Evolutionary conservation across 176 grass and related monocot genomes (phyloP).

Genomic region (Paspalum vaginatum): DNA sequence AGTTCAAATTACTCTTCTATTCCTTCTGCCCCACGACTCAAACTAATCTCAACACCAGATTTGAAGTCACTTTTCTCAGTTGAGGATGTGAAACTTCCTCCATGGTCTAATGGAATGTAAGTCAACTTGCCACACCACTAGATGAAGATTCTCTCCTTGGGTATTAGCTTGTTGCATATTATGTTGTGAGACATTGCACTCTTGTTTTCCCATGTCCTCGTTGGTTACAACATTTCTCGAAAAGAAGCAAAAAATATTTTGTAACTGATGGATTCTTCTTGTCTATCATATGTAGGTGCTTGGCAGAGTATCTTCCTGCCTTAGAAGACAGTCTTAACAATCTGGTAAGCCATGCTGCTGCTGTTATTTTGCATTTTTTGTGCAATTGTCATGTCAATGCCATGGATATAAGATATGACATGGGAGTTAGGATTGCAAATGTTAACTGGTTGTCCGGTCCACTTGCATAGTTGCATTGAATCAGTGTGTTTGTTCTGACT

Average conservation of each 20-base stretch:
- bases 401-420: slow-evolving; percentile 12
- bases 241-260: slow-evolving; percentile 1
- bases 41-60: slow-evolving; percentile 80
- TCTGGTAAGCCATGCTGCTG: slow-evolving; percentile 47
- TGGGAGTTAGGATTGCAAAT: slow-evolving; percentile 16
- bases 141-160: slow-evolving; percentile 11
- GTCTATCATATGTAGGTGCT: slow-evolving; percentile 71
- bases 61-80: slow-evolving; percentile 79
- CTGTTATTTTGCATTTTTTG: not conserved
- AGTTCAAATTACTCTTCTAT: slow-evolving; percentile 55
- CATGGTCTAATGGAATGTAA: slow-evolving; percentile 93
- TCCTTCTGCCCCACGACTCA: slow-evolving; percentile 80
- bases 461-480: not conserved
- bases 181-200: not conserved
- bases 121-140: slow-evolving; percentile 37
- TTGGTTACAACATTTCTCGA: slow-evolving; percentile 15
- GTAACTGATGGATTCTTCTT: slow-evolving; percentile 26
- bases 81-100: slow-evolving; percentile 79
- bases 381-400: slow-evolving; percentile 17
- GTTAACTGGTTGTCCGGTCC: not conserved
- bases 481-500: not conserved
- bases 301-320: slow-evolving; percentile 76
- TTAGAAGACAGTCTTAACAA: slow-evolving; percentile 77
- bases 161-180: not conserved
- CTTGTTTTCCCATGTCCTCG: not conserved